Evolutionary conservation across 371 early-diverging fungal genomes (phyloP), one percentile per base, ranked within the genome.

Genomic region (Choanephora cucurbitarum): DNA sequence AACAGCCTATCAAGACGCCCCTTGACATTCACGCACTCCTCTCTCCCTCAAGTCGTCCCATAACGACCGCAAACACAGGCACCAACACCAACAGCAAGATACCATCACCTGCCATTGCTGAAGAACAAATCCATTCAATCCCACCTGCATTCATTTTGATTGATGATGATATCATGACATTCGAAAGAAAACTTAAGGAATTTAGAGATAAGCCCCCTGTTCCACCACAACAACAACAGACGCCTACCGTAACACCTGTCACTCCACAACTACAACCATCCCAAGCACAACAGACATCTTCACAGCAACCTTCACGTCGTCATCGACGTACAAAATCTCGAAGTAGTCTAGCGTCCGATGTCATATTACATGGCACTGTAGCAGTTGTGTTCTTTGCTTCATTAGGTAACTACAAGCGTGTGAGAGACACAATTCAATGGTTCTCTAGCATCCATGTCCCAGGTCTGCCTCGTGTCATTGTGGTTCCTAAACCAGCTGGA

Each of bases 401-500:
- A 10, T 51, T 84, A 9, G 56, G 68, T 14, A 82, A 83, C 10
- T 84, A 80, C 52, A 80, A 82, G 53, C 68, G 74, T n/a, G 84
- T 83, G 10, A 77, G 83, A 31, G 81, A 84, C 33, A 73, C 72
- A 9, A 66, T 85, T 17, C 78, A 80, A 48, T 63, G 63, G 49
- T 64, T 70, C 0, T 48, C 64, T 1, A 37, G 33, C 1, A 9
- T 59, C 2, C 43, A 48, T 5, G 41, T 57, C 0, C 56, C 61
- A 1, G 58, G 64, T 34, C 62, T 80, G 52, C 83, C 85, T 10
- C 82, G 84, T 32, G 75, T 87, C 2, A 68, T 87, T 18, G 85
- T 86, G 8, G 76, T 86, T 11, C 84, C 86, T 13, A 88, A 88
- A 51, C 88, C 88, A 0, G 85, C 83, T n/a, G 86, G 86, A 5